These are phyloP conservation scores for Heliocybe sulcata DNA, from an alignment of 1,284 basidiomycete species.

Conservation along the genomic window DNA sequence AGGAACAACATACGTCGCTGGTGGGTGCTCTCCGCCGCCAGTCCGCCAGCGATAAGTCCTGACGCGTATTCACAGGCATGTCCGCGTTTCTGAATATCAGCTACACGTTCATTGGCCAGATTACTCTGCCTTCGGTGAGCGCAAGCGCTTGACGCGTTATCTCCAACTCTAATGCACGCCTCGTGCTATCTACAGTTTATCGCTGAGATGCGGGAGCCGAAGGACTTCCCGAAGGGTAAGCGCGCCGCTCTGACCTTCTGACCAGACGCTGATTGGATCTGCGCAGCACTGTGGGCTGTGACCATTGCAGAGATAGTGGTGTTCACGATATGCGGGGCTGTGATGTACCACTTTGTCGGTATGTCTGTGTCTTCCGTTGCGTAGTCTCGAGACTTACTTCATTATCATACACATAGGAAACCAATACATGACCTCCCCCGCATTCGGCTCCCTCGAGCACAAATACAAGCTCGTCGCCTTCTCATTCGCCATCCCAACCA, in stretches of 20 bases:
- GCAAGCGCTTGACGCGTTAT: constrained; percentile 11
- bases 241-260: constrained; percentile 7
- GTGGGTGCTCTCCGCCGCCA: constrained; percentile 25
- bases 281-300: constrained; percentile 34
- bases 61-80: constrained; percentile 22
- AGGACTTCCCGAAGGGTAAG: constrained; percentile 55
- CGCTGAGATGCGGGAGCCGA: constrained; percentile 50
- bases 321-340: constrained; percentile 53
- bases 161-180: too few relatives aligned
- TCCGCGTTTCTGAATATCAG: constrained; percentile 40
- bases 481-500: constrained; percentile 44
- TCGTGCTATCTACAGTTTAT: constrained; percentile 26
- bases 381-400: neutral
- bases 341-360: constrained; percentile 50
- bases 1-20: constrained; percentile 51
- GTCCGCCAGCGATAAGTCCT: neutral
- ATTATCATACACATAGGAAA: constrained; percentile 21
- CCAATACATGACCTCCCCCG: constrained; percentile 44
- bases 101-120: constrained; percentile 61
- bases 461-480: constrained; percentile 39
- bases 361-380: constrained; percentile 6
- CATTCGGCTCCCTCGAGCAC: constrained; percentile 34
- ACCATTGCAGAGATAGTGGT: constrained; percentile 47
- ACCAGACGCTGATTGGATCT: neutral
- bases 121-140: constrained; percentile 30